Percentiles rank a stretch among this genome's conserved stretches.
These are phyloP conservation scores for Sicyos baderoa DNA, from an alignment of 306 rosid genomes.

Conservation along the genomic window DNA sequence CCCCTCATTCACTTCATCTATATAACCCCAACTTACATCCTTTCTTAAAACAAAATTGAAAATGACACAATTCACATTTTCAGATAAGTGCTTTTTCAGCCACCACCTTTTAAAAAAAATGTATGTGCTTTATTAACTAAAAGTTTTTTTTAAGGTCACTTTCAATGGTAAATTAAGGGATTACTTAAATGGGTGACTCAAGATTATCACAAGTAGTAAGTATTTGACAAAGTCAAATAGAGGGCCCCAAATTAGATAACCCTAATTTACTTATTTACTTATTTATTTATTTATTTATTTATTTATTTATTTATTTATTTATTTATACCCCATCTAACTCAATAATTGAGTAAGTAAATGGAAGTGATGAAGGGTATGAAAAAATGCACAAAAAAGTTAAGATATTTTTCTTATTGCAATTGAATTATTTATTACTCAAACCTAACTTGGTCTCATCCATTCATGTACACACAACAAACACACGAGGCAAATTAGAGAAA, in stretches of 20 bases:
- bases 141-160: not conserved
- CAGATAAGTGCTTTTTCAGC: not conserved
- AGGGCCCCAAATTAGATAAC: slow-evolving; percentile 1
- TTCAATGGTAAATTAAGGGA: not conserved
- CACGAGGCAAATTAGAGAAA: not conserved
- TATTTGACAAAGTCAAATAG: not conserved
- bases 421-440: slow-evolving; percentile 7
- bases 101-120: not conserved
- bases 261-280: not conserved
- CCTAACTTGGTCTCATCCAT: not conserved
- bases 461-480: not conserved
- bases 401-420: not conserved
- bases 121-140: not conserved
- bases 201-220: not conserved
- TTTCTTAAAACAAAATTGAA: not conserved
- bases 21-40: not conserved
- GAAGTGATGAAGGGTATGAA: not conserved
- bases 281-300: not conserved
- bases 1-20: not conserved
- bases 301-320: not conserved
- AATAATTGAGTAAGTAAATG: not conserved
- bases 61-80: slow-evolving; percentile 4
- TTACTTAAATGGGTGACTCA: not conserved
- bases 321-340: slow-evolving; percentile 9
- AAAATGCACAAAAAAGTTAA: no score